Evolutionary conservation across 73 alveolate genomes (phyloP).

Genomic region (Urostyla sp.): DNA sequence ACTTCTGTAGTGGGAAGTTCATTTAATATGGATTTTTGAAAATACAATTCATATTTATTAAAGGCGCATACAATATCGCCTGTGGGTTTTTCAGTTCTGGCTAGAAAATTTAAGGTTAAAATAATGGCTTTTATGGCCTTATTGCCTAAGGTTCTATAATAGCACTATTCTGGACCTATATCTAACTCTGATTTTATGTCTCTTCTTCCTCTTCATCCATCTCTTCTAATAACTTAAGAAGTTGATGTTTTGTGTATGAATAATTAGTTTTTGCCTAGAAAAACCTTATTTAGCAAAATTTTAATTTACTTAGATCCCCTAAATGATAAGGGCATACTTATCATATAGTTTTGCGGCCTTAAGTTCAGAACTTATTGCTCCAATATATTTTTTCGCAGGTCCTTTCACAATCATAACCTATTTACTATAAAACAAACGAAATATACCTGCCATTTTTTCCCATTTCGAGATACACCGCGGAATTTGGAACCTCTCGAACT

Average conservation of each 20-base stretch:
- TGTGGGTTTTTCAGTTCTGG: too few relatives aligned
- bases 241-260: constrained; percentile 35
- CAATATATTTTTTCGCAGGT: constrained; percentile 44
- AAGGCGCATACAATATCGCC: background rate
- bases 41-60: too few relatives aligned
- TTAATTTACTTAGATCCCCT: constrained; percentile 39
- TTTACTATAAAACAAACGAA: background rate
- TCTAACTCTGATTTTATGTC: too few relatives aligned
- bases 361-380: constrained; percentile 55
- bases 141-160: too few relatives aligned
- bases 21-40: too few relatives aligned
- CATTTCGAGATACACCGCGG: constrained; percentile 90
- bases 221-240: constrained; percentile 8
- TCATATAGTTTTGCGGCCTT: constrained; percentile 61
- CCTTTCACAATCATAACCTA: constrained; percentile 69
- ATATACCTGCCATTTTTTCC: constrained; percentile 84
- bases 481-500: constrained; percentile 75
- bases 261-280: constrained; percentile 50
- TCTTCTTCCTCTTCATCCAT: background rate
- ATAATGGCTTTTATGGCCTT: too few relatives aligned
- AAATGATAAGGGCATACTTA: constrained; percentile 52
- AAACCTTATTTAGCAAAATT: background rate
- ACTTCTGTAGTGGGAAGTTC: too few relatives aligned
- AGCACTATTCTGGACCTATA: too few relatives aligned
- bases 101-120: too few relatives aligned